Percentiles rank a stretch among this genome's conserved stretches.
These are phyloP conservation scores for Backusella mclennaniae DNA, from an alignment of 192 early-diverging fungal species.

Conservation along the genomic window DNA sequence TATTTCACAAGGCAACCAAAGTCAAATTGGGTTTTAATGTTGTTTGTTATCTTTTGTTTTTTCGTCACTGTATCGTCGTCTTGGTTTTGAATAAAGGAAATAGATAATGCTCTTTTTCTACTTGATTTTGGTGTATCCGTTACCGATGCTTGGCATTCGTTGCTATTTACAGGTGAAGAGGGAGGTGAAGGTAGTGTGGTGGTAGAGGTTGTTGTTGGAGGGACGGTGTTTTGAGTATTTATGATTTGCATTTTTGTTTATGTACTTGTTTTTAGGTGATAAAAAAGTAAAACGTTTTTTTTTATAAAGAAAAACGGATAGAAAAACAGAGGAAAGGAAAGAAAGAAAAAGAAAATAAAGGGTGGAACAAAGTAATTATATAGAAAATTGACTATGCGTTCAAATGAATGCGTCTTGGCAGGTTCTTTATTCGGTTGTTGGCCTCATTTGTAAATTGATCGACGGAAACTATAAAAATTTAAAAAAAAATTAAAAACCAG, in stretches of 20 bases:
- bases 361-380: not conserved
- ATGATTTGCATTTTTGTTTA: not conserved
- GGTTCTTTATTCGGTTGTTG: slow-evolving; percentile 6
- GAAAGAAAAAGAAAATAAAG: slow-evolving; percentile 4
- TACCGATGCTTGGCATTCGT: slow-evolving; percentile 3
- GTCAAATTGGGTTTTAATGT: not conserved
- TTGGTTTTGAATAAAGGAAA: not conserved
- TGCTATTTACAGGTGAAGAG: slow-evolving; percentile 16
- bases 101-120: slow-evolving; percentile 10
- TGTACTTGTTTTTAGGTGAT: not conserved
- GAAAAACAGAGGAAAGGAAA: not conserved
- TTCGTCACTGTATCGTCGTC: not conserved
- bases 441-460: slow-evolving; percentile 4
- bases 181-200: slow-evolving; percentile 21
- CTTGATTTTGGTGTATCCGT: not conserved
- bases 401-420: not conserved
- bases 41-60: slow-evolving; percentile 11
- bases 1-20: slow-evolving; percentile 1
- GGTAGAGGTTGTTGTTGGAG: not conserved
- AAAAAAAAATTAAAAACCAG: slow-evolving; percentile 7
- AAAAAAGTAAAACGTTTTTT: not conserved
- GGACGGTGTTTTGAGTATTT: not conserved
- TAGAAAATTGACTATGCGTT: not conserved
- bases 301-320: too few species aligned
- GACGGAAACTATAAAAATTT: not conserved